Base-by-base conservation (phyloP, 73 alveolate genomes). In the Uronychia setigera region DNA sequence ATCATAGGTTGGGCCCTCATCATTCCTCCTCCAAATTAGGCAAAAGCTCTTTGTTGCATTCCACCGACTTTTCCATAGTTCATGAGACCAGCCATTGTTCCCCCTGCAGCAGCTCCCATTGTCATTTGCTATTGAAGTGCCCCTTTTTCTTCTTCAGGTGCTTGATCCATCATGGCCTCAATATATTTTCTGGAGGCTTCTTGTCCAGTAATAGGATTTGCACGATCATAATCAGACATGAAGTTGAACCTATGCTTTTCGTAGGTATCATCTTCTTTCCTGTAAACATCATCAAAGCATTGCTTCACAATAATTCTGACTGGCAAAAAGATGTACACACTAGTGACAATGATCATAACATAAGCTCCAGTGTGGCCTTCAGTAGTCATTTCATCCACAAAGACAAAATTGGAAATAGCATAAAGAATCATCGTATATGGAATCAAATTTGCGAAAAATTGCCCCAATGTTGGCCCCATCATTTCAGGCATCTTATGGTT, bases 151-250 rank as follows among this genome's bases (percentile, higher is more conserved):
- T 46, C 67, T 11, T 46, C 67, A 19, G 5, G 5, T 5, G 67
- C 67, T 5, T 46, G n/a, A 11, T 46, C 67, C 5, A 46, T 5
- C 67, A 46, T 11, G n/a, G 5, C 32, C 32, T 67, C 32, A 25
- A 67, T 26, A 26, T 67, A 67, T 26, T 67, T 28, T 30, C 5
- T 26, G 14, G 33, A 26, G 31, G 93, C 95, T 74, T 79, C 83
- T 67, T n/a, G 33, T 0, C 60, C 46, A 29, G 95, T 83, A 11
- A 92, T 80, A 33, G 97, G 97, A 78, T 92, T 92, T 30, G 33
- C 80, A 35, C 92, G 89, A 58, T 83, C 92, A 59, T 92, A 92
- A 81, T 92, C 97, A 0, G 88, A 58, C 58, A 74, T 76, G 83
- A 92, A 92, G 0, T 35, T 59, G 0, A 33, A 1, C 5, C 11